phyloP scores from a whole-genome alignment of 2,329 filamentous ascomycete genomes.

The Verticillium albo-atrum region DNA sequence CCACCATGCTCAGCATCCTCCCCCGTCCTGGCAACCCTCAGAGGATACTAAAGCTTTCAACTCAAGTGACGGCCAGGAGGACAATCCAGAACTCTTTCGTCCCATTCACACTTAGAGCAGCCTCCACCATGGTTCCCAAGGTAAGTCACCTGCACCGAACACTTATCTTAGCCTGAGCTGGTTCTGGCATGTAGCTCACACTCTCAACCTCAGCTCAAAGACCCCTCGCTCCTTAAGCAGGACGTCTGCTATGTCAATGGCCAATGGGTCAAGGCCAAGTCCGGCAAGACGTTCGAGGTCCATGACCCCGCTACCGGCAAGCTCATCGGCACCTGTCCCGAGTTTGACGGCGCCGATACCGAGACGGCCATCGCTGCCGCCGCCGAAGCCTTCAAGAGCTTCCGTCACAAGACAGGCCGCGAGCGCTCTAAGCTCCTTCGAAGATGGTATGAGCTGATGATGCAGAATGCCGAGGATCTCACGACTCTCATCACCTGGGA shows the following conservation, averaged over 20 bases:
- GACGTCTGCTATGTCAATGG: constrained; percentile 84
- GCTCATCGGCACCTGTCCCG: constrained; percentile 77
- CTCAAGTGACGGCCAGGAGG: constrained; percentile 15
- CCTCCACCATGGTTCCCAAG: constrained; percentile 45
- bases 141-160: constrained; percentile 16
- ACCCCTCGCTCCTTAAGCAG: constrained; percentile 78
- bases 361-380: constrained; percentile 82
- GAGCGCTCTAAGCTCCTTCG: constrained; percentile 70
- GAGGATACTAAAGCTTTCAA: constrained; percentile 10
- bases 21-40: not conserved
- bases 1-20: not conserved
- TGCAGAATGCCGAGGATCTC: constrained; percentile 74
- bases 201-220: constrained; percentile 56
- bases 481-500: constrained; percentile 84
- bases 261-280: constrained; percentile 81
- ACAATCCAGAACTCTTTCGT: constrained; percentile 3
- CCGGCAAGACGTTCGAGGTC: constrained; percentile 89
- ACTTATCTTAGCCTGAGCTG: not conserved
- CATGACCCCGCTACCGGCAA: constrained; percentile 78
- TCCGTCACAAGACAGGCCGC: constrained; percentile 67
- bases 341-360: constrained; percentile 76
- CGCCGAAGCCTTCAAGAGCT: constrained; percentile 65
- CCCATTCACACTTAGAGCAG: constrained; percentile 24
- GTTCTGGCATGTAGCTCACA: not conserved
- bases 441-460: constrained; percentile 77